Evolutionary conservation across 1,284 basidiomycete species (phyloP).

Genomic region (Sutorius eximius): DNA sequence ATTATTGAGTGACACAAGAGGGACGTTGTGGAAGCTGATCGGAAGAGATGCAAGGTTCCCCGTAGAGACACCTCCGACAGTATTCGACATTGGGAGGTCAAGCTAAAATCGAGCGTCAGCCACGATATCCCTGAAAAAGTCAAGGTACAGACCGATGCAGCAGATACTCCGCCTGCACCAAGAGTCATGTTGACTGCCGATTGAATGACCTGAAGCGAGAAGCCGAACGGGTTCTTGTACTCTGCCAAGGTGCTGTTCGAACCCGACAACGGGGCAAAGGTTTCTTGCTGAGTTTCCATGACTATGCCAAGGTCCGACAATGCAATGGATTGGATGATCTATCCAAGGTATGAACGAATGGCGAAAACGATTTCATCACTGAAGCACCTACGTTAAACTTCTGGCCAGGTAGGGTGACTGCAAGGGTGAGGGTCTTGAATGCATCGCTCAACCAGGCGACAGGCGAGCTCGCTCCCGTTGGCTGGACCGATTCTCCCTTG

Average conservation of each 20-base stretch:
- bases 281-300: conserved; percentile 51
- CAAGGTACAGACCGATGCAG: conserved; percentile 48
- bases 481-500: conserved; percentile 63
- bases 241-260: conserved; percentile 62
- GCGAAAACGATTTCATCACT: neutral
- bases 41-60: conserved; percentile 61
- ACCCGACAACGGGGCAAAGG: conserved; percentile 59
- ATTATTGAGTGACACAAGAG: conserved; percentile 56
- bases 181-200: conserved; percentile 57
- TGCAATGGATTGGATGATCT: conserved; percentile 69
- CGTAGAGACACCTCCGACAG: conserved; percentile 64
- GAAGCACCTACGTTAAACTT: conserved; percentile 47
- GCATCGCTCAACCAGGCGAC: conserved; percentile 71
- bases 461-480: conserved; percentile 46
- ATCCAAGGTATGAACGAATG: conserved; percentile 1
- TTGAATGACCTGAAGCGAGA: conserved; percentile 66
- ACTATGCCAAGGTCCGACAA: conserved; percentile 61
- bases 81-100: conserved; percentile 49
- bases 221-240: conserved; percentile 79
- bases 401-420: conserved; percentile 66
- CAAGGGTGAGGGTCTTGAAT: conserved; percentile 65
- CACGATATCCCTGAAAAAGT: neutral
- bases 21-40: conserved; percentile 57
- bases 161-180: conserved; percentile 47
- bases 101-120: conserved; percentile 41